Base-by-base conservation (phyloP, 805 yeast species). In the Pichia cephalocereana region DNA sequence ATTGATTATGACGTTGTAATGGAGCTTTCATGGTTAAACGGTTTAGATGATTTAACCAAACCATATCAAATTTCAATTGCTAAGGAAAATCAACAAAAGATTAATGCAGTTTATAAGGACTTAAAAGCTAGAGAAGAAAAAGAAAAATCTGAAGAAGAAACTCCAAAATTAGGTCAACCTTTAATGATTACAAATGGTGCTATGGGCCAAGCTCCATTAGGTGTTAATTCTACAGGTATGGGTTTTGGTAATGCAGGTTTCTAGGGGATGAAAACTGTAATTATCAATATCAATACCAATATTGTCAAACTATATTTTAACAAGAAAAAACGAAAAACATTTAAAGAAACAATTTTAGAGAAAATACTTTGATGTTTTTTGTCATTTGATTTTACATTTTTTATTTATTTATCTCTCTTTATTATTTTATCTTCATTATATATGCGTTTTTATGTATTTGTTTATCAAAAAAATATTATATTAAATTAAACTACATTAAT, bases 1-100 rank as follows among this genome's bases (percentile, higher is more conserved):
- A 73, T 93, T 55, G 79, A 79, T 46, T 80, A 79, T 55, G 99
- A 93, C 61, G 82, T 82, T 60, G 96, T 91, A 19, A 68, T 84
- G 56, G 99, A 93, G 67, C 70, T 89, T 55, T 76, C 95, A 34
- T 93, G 99, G 99, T 74, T 95, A 63, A 84, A 88, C 67, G 77
- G 78, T 56, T 78, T 93, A 68, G 78, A 70, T 54, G 91, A 90
- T 65, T 87, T 82, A 70, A 82, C 86, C 55, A 90, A 86, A 72
- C 99, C 99, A 47, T 93, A 89, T 68, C 83, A 80, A 65, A 88
- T 93, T 62, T 83, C 95, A 40, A 71, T 85, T 54, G 80, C 82
- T 60, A 83, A 82, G 58, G 97, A 91, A 67, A 89, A 86, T 67
- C 78, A 77, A 56, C 79, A 75, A 56, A 74, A 77, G 52, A 65